phyloP scores from a whole-genome alignment of 2,329 filamentous ascomycete species.

The Coniochaeta sp. region DNA sequence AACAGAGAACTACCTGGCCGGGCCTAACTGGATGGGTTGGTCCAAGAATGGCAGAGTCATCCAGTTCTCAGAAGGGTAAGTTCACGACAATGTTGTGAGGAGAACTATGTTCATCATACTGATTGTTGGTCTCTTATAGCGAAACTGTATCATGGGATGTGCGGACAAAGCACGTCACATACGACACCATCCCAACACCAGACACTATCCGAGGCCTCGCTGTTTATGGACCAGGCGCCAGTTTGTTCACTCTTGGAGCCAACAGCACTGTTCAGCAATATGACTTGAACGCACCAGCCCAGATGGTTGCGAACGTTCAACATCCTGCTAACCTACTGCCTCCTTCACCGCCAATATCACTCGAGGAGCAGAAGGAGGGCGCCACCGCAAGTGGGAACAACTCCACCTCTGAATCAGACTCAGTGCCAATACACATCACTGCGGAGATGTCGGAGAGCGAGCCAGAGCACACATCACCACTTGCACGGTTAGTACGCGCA shows the following conservation, averaged over 20 bases:
- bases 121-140: slow-evolving; percentile 36
- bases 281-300: slow-evolving; percentile 75
- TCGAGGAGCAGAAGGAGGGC: slow-evolving; percentile 60
- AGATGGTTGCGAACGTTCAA: slow-evolving; percentile 80
- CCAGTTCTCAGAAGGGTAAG: slow-evolving; percentile 85
- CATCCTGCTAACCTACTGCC: slow-evolving; percentile 74
- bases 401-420: slow-evolving; percentile 42
- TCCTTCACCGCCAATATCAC: slow-evolving; percentile 74
- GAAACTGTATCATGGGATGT: slow-evolving; percentile 97
- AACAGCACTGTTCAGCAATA: slow-evolving; percentile 93
- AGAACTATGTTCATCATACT: neutral
- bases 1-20: slow-evolving; percentile 63
- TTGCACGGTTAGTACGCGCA: slow-evolving; percentile 68
- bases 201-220: slow-evolving; percentile 76
- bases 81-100: slow-evolving; percentile 17
- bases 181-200: slow-evolving; percentile 78
- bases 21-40: slow-evolving; percentile 95
- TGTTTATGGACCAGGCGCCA: slow-evolving; percentile 84
- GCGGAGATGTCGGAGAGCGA: slow-evolving; percentile 65
- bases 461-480: slow-evolving; percentile 67
- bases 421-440: slow-evolving; percentile 48
- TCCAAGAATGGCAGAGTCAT: slow-evolving; percentile 96
- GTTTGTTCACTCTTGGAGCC: slow-evolving; percentile 81
- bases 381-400: slow-evolving; percentile 34
- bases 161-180: slow-evolving; percentile 92